Evolutionary conservation across 2,329 filamentous ascomycete genomes (phyloP), one percentile per base, ranked within the genome.

Genomic region (Emergomyces africanus): DNA sequence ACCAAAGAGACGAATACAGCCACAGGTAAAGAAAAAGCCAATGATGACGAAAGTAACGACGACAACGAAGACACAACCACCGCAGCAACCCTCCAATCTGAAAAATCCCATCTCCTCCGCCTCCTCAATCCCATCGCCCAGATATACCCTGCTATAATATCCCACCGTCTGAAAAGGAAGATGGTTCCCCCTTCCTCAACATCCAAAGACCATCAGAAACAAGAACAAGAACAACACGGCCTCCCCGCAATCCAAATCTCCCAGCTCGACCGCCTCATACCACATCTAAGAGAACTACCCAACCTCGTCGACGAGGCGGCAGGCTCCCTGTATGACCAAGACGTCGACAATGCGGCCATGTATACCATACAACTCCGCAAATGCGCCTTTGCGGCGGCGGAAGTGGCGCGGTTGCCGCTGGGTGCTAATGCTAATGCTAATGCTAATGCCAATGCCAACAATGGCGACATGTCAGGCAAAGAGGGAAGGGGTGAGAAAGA

Each of bases 331-430:
- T 78, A 78, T 59, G 71, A 77, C 62, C 70, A 67, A 23, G 68
- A 77, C 59, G 62, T 69, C 23, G 66, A 70, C 4, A 71, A 68
- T 51, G 72, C 69, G 15, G 64, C 64, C 28, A 63, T 64, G 33
- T 72, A 72, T 55, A 60, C 76, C 48, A 62, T 63, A 42, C 65
- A 69, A 58, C 67, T 69, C 5, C 70, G 69, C 42, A 64, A 65
- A 14, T 67, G 65, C 20, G 86, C 88, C 0, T 80, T 88, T 54
- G 76, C 78, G 18, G 86, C 89, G 23, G 86, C 89, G 44, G 85
- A 90, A 41, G 71, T 91, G 9, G 87, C 87, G 0, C 80, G 77
- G 57, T 79, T 83, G 0, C 89, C 95, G 61, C 95, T 95, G 74
- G 82, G 86, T 14, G 72, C 87, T 20, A 81, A 87, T 49, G 77